Evolutionary conservation across 2,329 filamentous ascomycete species (phyloP), one percentile per base, ranked within the genome.

Genomic region (Exophiala xenobiotica): DNA sequence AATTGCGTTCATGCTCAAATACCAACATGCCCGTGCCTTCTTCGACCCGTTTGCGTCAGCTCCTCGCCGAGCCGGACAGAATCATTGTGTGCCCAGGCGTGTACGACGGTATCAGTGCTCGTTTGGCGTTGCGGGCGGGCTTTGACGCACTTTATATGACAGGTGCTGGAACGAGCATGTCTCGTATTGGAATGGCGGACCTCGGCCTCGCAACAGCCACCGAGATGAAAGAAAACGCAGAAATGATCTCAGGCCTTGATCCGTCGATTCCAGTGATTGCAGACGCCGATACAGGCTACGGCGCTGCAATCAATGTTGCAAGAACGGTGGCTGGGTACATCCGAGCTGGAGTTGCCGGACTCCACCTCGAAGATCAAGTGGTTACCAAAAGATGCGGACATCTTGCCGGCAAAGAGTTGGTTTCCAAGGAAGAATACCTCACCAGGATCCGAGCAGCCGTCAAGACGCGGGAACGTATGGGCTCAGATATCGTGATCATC

Each of bases 141-240:
- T 86, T 85, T 52, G 78, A 85, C 39, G 77, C 74, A 48, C 65
- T 87, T 31, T 87, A 87, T 70, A 87, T 87, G 83, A 79, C 76
- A 5, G 76, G 77, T 7, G 75, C 76, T 8, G 77, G 77, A 11
- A 78, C 74, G 1, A 70, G 71, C 4, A 71, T 71, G 39, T 77
- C 74, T 2, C 64, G 69, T 3, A 68, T 78, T 33, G 76, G 76
- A n/a, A 69, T 73, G 59, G 70, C 76, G 16, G 76, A 79, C 57
- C 63, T 79, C 4, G 76, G 73, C 16, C 71, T 80, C 40, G 74
- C 73, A 40, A 74, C 74, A 4, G 61, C 79, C 12, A 72, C 75
- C 46, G 76, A 79, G 51, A 79, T 79, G 77, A 70, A 70, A 11
- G 68, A 71, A 48, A 75, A 78, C 44, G 77, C 76, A 3, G 75